These are phyloP conservation scores for Nepenthes gracilis DNA, from an alignment of 148 eudicot genomes.

Conservation along the genomic window DNA sequence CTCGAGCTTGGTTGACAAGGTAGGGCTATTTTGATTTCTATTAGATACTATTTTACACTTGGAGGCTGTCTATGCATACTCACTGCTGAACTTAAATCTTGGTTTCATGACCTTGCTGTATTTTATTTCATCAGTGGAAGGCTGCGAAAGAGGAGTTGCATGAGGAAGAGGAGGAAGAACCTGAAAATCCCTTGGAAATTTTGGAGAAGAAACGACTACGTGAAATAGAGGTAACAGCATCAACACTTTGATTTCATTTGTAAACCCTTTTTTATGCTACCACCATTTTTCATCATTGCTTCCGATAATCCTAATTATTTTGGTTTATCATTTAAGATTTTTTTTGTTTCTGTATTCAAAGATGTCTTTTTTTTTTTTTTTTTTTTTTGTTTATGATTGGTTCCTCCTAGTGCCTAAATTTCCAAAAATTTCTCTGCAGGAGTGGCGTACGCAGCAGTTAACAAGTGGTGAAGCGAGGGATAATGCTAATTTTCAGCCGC, in stretches of 20 bases:
- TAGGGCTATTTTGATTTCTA: slow-evolving; percentile 5
- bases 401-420: neutral
- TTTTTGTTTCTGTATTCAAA: no score
- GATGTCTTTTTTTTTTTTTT: no score
- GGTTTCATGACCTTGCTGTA: neutral
- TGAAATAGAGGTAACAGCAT: slow-evolving; percentile 82
- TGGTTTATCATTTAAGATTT: no score
- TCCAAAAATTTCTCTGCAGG: slow-evolving; percentile 33
- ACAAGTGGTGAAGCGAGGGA: slow-evolving; percentile 93
- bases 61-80: neutral
- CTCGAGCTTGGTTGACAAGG: slow-evolving; percentile 98
- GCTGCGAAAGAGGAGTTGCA: slow-evolving; percentile 93
- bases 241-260: neutral
- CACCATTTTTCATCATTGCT: no score
- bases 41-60: neutral
- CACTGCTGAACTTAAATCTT: neutral
- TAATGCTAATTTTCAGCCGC: slow-evolving; percentile 95
- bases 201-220: slow-evolving; percentile 83
- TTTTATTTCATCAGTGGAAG: slow-evolving; percentile 56
- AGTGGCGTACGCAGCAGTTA: slow-evolving; percentile 87
- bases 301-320: no score
- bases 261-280: neutral
- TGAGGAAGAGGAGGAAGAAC: slow-evolving; percentile 77
- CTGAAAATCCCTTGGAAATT: slow-evolving; percentile 55
- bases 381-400: neutral